phyloP scores from a whole-genome alignment of 257 asterid species.

The Salvia hispanica region DNA sequence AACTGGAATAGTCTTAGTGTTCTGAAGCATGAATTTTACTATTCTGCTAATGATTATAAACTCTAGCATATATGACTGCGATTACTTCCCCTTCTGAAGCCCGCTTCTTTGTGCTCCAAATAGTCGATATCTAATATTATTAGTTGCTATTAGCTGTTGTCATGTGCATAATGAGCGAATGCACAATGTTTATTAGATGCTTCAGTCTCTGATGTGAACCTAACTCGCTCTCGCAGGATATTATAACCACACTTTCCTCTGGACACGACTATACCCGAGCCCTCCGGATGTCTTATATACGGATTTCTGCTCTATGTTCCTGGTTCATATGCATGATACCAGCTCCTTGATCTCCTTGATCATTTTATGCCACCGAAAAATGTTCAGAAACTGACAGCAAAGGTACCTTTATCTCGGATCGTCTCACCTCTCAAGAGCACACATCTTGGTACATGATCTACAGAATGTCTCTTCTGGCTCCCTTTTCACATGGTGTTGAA shows the following conservation, averaged over 20 bases:
- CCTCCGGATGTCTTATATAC: slow-evolving; percentile 78
- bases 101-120: background rate
- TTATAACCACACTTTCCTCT: slow-evolving; percentile 43
- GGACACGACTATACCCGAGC: slow-evolving; percentile 86
- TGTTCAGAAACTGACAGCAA: slow-evolving; percentile 55
- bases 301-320: slow-evolving; percentile 90
- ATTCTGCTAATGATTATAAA: background rate
- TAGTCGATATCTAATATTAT: background rate
- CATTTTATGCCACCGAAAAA: slow-evolving; percentile 71
- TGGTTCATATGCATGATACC: slow-evolving; percentile 93
- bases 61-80: background rate
- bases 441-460: background rate
- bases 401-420: slow-evolving; percentile 44
- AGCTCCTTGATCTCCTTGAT: slow-evolving; percentile 78
- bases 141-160: background rate
- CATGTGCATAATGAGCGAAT: background rate
- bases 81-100: background rate
- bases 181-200: too few species aligned
- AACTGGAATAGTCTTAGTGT: too few species aligned
- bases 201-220: slow-evolving; percentile 11
- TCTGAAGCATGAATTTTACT: background rate
- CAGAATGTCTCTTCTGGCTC: slow-evolving; percentile 18
- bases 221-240: slow-evolving; percentile 48
- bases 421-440: background rate
- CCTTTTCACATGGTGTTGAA: slow-evolving; percentile 68